A percentile compares a stretch with the other conserved stretches of the same genome.
phyloP scores from a whole-genome alignment of 2,329 filamentous ascomycete genomes.

The Ceratocystis cacaofunesta region DNA sequence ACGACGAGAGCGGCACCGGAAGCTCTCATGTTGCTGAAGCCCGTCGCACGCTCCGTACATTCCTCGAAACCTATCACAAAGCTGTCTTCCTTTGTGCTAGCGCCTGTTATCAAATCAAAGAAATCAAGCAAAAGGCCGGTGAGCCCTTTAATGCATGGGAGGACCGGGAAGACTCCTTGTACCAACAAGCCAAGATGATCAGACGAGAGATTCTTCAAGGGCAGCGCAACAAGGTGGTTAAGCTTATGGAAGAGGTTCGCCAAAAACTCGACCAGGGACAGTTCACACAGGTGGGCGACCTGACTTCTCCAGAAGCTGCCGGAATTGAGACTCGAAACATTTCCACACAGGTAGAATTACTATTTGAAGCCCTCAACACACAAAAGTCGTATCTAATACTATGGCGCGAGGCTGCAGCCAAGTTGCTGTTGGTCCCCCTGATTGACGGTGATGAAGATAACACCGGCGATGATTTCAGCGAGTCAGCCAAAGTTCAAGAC shows the following conservation, averaged over 20 bases:
- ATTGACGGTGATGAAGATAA: conserved; percentile 74
- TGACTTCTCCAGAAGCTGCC: not conserved
- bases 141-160: not conserved
- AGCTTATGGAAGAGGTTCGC: not conserved
- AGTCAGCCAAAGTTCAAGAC: conserved; percentile 76
- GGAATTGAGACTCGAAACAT: not conserved
- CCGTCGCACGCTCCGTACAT: conserved; percentile 39
- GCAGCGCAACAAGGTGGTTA: not conserved
- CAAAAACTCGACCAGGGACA: not conserved
- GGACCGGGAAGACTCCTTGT: conserved; percentile 33
- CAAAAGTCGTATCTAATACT: not conserved
- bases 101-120: conserved; percentile 69
- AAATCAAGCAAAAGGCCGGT: conserved; percentile 45
- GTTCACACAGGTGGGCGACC: not conserved
- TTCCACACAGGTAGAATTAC: not conserved
- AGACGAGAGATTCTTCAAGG: not conserved
- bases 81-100: conserved; percentile 77
- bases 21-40: not conserved
- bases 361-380: not conserved
- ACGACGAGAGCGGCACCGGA: not conserved
- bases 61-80: conserved; percentile 67
- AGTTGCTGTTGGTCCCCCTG: conserved; percentile 36
- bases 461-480: conserved; percentile 80
- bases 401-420: not conserved
- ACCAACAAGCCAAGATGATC: not conserved